Base-by-base conservation (phyloP, 2,329 filamentous ascomycete species). In the Colletotrichum spaethianum region DNA sequence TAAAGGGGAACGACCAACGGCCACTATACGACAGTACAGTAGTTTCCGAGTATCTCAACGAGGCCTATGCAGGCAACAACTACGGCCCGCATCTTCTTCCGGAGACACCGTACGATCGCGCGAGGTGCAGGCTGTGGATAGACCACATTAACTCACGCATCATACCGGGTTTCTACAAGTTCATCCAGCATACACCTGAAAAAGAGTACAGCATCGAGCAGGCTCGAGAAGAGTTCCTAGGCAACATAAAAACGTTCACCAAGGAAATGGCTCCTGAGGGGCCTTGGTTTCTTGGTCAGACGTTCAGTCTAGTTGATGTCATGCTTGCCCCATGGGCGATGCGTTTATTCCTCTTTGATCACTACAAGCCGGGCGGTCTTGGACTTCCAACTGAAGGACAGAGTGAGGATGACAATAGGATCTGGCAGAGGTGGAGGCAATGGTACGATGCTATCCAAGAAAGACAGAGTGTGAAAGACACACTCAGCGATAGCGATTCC, bases 31-130 rank as follows among this genome's bases (percentile, higher is more conserved):
- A 96, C 80, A 93, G 91, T 77, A 89, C 85, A 9, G 88, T 95
- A 57, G 86, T 96, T 46, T 91, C 90, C 81, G 93, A 95, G 79
- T 96, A 93, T 75, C 85, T 96, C 1, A 91, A 96, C 74, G 93
- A 95, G 73, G 90, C 89, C 0, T 94, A 90, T 73, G 83, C 86
- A 0, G 84, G 86, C 77, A 80, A 84, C 66, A 74, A 75, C 9
- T 77, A 88, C 63, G 84, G 83, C 0, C 85, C 84, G 1, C 79
- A 81, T 1, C 79, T 95, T 4, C 81, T 93, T 12, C 91, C 93
- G 0, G 77, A 80, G 0, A 89, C 91, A 67, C 83, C 89, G 0
- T 95, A 94, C 76, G 86, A 90, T 65, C 86, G 88, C 63, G 93
- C 93, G 4, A 81, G 90, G 26, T 90, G 89, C 52, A 84, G 92